Percentiles rank a stretch among this genome's conserved stretches.
These are phyloP conservation scores for Neonectria faginata DNA, from an alignment of 2,329 filamentous ascomycete genomes.

Conservation along the genomic window DNA sequence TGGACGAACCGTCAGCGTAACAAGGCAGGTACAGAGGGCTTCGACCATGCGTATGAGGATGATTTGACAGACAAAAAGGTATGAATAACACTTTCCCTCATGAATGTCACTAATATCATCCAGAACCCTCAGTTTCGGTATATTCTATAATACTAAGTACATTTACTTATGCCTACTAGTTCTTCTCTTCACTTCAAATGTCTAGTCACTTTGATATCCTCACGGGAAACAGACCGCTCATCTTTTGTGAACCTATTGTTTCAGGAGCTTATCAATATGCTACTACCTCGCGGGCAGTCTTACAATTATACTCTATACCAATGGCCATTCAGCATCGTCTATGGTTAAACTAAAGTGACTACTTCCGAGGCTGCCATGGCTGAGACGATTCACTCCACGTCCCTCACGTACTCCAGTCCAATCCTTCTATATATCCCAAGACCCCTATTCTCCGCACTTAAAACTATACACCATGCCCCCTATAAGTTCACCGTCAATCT, in stretches of 20 bases:
- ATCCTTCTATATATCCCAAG: not conserved
- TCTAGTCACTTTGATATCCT: no score
- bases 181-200: no score
- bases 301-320: no score
- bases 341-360: no score
- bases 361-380: no score
- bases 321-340: no score
- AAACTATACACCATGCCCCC: not conserved
- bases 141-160: not conserved
- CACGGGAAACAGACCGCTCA: no score
- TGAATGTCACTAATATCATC: not conserved
- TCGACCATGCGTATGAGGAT: conserved; percentile 65
- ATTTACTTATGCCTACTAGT: no score
- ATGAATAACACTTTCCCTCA: not conserved
- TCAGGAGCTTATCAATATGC: no score
- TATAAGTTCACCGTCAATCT: not conserved
- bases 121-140: conserved; percentile 3
- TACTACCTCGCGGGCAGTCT: no score
- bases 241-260: no score
- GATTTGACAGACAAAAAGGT: conserved; percentile 59
- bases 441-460: not conserved
- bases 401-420: not conserved
- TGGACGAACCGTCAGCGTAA: conserved; percentile 59
- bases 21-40: conserved; percentile 58
- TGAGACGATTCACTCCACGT: not conserved